Evolutionary conservation across 441 rosid genomes (phyloP).

Genomic region (Gossypium davidsonii): DNA sequence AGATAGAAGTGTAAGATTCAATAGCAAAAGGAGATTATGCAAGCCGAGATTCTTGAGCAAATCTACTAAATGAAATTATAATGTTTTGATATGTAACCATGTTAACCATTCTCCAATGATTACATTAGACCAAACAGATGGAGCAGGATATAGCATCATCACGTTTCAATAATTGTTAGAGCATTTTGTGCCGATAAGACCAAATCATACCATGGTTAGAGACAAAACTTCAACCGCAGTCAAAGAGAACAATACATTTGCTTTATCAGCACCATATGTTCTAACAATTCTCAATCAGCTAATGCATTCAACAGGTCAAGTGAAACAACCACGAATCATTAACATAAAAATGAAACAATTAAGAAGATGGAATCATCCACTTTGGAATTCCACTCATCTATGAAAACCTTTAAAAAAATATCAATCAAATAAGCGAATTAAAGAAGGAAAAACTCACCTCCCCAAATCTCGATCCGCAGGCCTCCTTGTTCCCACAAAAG

Average conservation of each 20-base stretch:
- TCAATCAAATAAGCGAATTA: not conserved
- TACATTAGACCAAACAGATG: too few relatives aligned
- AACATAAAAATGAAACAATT: not conserved
- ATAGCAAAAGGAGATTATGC: not conserved
- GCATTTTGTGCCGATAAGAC: too few relatives aligned
- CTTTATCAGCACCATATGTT: too few relatives aligned
- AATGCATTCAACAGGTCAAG: not conserved
- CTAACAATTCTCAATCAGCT: not conserved
- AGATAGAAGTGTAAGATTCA: not conserved
- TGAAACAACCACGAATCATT: not conserved
- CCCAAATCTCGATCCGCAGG: slow-evolving; percentile 80
- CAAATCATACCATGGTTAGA: too few relatives aligned
- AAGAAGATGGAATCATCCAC: not conserved
- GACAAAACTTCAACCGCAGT: too few relatives aligned
- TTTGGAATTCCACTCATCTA: not conserved
- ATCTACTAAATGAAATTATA: too few relatives aligned
- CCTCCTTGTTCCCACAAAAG: slow-evolving; percentile 61
- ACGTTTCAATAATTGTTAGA: not conserved
- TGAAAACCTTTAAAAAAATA: not conserved
- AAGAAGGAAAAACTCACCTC: slow-evolving; percentile 48
- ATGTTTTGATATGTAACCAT: too few relatives aligned
- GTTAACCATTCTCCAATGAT: too few relatives aligned
- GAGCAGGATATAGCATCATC: not conserved
- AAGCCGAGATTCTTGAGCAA: too few relatives aligned
- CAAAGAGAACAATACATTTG: too few relatives aligned